Evolutionary conservation across 352 stramenopile species (phyloP).

Genomic region (Pythium sukuiense): DNA sequence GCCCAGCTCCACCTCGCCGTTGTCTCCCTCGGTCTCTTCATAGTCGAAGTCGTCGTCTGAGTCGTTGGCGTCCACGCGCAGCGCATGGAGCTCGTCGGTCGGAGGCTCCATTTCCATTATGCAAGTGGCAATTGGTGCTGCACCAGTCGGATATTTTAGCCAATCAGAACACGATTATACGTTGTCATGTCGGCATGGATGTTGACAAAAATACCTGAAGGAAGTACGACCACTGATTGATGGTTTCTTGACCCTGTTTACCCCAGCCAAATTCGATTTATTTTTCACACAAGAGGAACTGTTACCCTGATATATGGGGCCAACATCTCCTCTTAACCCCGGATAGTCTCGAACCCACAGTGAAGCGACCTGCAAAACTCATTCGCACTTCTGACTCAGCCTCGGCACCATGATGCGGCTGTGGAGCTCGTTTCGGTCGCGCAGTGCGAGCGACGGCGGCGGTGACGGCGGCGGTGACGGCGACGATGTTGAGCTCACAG

Average conservation of each 20-base stretch:
- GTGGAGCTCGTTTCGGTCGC: constrained; percentile 26
- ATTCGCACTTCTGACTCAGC: neutral
- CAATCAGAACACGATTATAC: constrained; percentile 21
- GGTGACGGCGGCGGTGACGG: constrained; percentile 12
- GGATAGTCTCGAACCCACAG: constrained; percentile 1
- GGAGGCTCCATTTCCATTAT: constrained; percentile 7
- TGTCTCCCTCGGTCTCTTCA: constrained; percentile 28
- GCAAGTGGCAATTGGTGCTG: neutral
- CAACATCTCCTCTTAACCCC: neutral
- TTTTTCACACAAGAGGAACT: neutral
- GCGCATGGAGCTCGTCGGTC: constrained; percentile 16
- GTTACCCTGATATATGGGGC: neutral
- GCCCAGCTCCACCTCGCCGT: constrained; percentile 72
- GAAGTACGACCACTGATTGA: neutral
- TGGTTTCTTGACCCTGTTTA: neutral
- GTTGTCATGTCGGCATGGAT: constrained; percentile 15
- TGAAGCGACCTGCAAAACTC: neutral
- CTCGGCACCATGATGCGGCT: constrained; percentile 27
- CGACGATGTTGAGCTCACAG: constrained; percentile 24
- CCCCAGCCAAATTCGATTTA: no score
- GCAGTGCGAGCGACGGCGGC: constrained; percentile 7
- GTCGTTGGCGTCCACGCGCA: constrained; percentile 33
- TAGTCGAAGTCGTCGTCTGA: constrained; percentile 46
- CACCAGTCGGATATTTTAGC: constrained; percentile 21
- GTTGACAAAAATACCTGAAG: neutral